Evolutionary conservation across 257 asterid species (phyloP), one percentile per base, ranked within the genome.

Genomic region (Vinca minor): DNA sequence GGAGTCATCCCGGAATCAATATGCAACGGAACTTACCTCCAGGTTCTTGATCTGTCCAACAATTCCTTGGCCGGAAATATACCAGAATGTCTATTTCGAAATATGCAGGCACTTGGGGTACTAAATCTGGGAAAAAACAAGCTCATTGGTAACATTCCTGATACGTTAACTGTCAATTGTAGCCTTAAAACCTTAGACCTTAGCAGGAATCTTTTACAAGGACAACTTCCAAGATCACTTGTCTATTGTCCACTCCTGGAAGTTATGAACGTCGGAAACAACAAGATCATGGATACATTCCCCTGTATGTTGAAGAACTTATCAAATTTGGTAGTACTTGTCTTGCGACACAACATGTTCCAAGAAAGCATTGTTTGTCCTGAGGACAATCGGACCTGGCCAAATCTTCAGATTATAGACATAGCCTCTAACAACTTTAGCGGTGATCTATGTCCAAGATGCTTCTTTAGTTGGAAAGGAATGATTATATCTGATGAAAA

Each of bases 191-290:
- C 81, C 0, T 34, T 83, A 42, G 87, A 85, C 71, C 71, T 83
- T 34, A 68, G 76, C 17, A 5, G 15, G n/a, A 85, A 85, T 68
- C 1, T 0, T 3, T 53, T 85, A 17, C 7, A 44, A 69, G 84
- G 84, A 56, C 74, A 31, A 46, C 38, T 85, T 21, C 89, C 93
- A 0, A 17, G 1, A 45, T 76, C 85, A 2, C 62, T 85, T 66
- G 39, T 20, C 11, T 76, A 72, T 46, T 87, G 95, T 70, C 7
- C 1, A 9, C 20, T 38, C 10, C 20, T 81, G 25, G 76, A 83
- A 70, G 83, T 83, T 25, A 46, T 85, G 65, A 77, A 85, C 31
- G 59, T 85, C 6, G 89, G 83, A 39, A 59, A 41, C 60, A 85
- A 83, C 65, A 59, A 2, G 2, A 53, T 85, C 0, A 57, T 68